Percentiles rank a stretch among this genome's conserved stretches.
These are phyloP conservation scores for Nidularia pulvinata DNA, from an alignment of 768 basidiomycete species.

Conservation along the genomic window DNA sequence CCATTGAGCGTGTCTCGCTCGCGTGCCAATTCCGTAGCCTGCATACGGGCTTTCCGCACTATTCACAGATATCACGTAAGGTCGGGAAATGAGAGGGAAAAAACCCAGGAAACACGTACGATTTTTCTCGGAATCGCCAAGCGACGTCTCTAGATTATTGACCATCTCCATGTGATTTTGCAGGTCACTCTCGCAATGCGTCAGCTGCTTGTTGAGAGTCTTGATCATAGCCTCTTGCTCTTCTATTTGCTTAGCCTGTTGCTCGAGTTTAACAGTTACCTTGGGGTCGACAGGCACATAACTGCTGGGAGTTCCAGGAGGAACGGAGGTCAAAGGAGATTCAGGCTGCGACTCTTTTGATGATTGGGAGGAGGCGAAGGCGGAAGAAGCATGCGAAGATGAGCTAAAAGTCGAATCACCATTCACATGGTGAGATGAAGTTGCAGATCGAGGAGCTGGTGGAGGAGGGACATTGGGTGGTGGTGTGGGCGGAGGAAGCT, in stretches of 20 bases:
- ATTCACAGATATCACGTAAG: slow-evolving; percentile 5
- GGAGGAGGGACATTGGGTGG: slow-evolving; percentile 88
- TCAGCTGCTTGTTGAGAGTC: slow-evolving; percentile 90
- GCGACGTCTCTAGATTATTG: slow-evolving; percentile 77
- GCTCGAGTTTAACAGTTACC: slow-evolving; percentile 57
- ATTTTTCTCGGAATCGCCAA: slow-evolving; percentile 93
- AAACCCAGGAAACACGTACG: slow-evolving; percentile 47
- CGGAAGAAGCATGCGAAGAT: slow-evolving; percentile 60
- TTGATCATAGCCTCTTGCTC: slow-evolving; percentile 93
- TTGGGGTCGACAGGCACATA: slow-evolving; percentile 52
- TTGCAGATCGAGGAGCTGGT: slow-evolving; percentile 59
- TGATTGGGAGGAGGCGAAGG: slow-evolving; percentile 47
- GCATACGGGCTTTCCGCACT: slow-evolving; percentile 95
- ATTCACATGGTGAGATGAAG: slow-evolving; percentile 25
- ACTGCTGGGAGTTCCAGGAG: slow-evolving; percentile 36
- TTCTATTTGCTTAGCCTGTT: slow-evolving; percentile 72
- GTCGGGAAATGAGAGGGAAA: neutral
- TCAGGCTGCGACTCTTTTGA: slow-evolving; percentile 75
- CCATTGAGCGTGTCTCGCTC: slow-evolving; percentile 77
- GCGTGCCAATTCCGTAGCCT: slow-evolving; percentile 85
- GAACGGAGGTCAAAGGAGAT: slow-evolving; percentile 64
- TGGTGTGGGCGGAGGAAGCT: slow-evolving; percentile 86
- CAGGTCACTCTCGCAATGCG: slow-evolving; percentile 91
- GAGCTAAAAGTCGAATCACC: slow-evolving; percentile 56
- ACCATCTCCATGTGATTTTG: slow-evolving; percentile 93